Conservation (phyloP, 371 early-diverging fungal genomes). For the Entomophthora muscae region DNA sequence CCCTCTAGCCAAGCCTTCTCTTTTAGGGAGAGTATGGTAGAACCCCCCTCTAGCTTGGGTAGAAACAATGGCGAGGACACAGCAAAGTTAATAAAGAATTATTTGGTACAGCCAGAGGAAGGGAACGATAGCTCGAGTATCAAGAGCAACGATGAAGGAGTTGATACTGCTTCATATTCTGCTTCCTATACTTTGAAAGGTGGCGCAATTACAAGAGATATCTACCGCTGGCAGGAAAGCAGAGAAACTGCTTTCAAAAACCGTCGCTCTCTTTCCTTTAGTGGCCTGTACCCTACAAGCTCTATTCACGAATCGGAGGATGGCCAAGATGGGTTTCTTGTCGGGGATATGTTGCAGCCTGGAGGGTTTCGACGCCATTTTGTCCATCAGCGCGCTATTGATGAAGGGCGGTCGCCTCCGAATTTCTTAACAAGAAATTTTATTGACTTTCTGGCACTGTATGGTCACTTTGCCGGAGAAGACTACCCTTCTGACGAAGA, state of each 20-base stretch:
- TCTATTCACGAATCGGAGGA: constrained; percentile 23
- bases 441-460: constrained; percentile 84
- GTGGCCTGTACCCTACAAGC: constrained; percentile 24
- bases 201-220: constrained; percentile 67
- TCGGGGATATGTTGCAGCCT: constrained; percentile 26
- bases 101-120: constrained; percentile 3
- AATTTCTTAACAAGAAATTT: constrained; percentile 70
- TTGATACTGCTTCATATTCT: background rate
- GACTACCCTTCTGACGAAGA: constrained; percentile 70
- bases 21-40: background rate
- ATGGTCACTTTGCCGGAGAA: constrained; percentile 90
- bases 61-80: background rate
- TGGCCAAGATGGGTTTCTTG: constrained; percentile 3
- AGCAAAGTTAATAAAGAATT: constrained; percentile 5
- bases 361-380: constrained; percentile 82
- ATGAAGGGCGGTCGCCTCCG: constrained; percentile 40
- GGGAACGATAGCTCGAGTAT: background rate
- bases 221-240: constrained; percentile 82
- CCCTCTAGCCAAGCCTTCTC: background rate
- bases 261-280: constrained; percentile 33
- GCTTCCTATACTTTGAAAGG: constrained; percentile 27
- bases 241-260: constrained; percentile 34
- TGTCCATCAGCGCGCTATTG: constrained; percentile 48
- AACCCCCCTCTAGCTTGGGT: background rate
- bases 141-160: constrained; percentile 2